Percentiles rank a stretch among this genome's conserved stretches.
Conservation (phyloP, 1,284 basidiomycete species). For the Heterobasidion annosum region DNA sequence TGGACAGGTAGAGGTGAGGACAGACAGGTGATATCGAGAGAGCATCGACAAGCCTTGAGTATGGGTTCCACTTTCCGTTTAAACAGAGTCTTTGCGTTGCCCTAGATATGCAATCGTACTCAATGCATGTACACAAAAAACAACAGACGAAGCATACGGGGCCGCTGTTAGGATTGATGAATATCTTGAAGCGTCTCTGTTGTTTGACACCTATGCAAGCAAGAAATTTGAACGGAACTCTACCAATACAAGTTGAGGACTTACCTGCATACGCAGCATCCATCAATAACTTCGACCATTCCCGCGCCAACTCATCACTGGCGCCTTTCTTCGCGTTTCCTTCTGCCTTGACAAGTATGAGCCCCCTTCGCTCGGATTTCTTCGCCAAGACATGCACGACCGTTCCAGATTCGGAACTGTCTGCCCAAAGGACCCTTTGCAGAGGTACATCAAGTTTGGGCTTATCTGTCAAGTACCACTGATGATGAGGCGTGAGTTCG, state of each 20-base stretch:
- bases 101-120: conserved; percentile 31
- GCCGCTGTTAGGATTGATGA: conserved; percentile 89
- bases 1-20: conserved; percentile 12
- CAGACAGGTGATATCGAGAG: conserved; percentile 53
- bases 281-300: conserved; percentile 54
- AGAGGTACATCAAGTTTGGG: conserved; percentile 25
- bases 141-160: conserved; percentile 28
- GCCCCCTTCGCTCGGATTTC: conserved; percentile 19
- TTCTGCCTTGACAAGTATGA: conserved; percentile 30
- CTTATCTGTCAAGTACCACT: conserved; percentile 1
- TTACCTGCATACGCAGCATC: conserved; percentile 54
- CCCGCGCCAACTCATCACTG: conserved; percentile 26
- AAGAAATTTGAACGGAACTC: background rate
- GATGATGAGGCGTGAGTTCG: background rate
- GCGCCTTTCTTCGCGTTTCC: conserved; percentile 32
- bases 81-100: conserved; percentile 59
- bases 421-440: conserved; percentile 43
- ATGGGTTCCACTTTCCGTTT: conserved; percentile 71
- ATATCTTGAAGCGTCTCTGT: conserved; percentile 47
- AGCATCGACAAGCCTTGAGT: conserved; percentile 68
- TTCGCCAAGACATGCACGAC: conserved; percentile 40
- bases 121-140: background rate
- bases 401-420: conserved; percentile 25
- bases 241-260: background rate
- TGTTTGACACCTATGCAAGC: conserved; percentile 37